Conservation (phyloP, 2,329 filamentous ascomycete species). For the Fusarium sterilihyphosum region DNA sequence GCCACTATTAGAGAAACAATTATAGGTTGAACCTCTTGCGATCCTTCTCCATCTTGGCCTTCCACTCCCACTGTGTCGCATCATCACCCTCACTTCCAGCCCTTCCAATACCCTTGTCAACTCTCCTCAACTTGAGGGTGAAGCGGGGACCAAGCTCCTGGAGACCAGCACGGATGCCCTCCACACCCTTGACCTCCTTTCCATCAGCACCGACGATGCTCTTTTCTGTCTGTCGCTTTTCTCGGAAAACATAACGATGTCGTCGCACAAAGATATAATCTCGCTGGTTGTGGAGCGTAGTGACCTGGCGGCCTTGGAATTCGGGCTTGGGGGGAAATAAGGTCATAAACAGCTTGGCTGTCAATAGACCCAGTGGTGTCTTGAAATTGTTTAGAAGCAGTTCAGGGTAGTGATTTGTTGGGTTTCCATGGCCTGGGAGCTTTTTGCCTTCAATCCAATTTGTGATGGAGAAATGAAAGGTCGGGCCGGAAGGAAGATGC, state of each 20-base stretch:
- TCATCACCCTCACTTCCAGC: slow-evolving; percentile 74
- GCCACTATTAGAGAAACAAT: slow-evolving; percentile 8
- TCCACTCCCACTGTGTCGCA: slow-evolving; percentile 96
- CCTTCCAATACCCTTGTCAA: slow-evolving; percentile 86
- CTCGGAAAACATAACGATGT: slow-evolving; percentile 92
- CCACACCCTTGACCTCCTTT: slow-evolving; percentile 83
- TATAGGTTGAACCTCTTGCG: slow-evolving; percentile 93
- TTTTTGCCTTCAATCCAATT: slow-evolving; percentile 92
- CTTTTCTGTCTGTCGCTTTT: slow-evolving; percentile 89
- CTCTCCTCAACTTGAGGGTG: slow-evolving; percentile 82
- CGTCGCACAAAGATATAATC: slow-evolving; percentile 95
- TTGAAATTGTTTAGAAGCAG: slow-evolving; percentile 93
- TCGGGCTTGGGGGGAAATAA: slow-evolving; percentile 79
- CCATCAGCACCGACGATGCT: slow-evolving; percentile 84
- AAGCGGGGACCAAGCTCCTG: slow-evolving; percentile 88
- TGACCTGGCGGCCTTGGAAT: slow-evolving; percentile 85
- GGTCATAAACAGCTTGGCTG: slow-evolving; percentile 79
- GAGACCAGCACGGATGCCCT: slow-evolving; percentile 85
- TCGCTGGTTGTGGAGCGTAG: slow-evolving; percentile 93
- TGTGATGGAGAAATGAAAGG: slow-evolving; percentile 90
- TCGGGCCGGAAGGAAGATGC: slow-evolving; percentile 84
- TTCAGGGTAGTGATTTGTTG: slow-evolving; percentile 91
- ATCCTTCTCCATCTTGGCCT: slow-evolving; percentile 92
- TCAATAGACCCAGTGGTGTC: slow-evolving; percentile 88
- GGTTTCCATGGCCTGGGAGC: slow-evolving; percentile 86